These are phyloP conservation scores for Botryosphaeria dothidea DNA, from an alignment of 2,329 filamentous ascomycete genomes.

Conservation along the genomic window DNA sequence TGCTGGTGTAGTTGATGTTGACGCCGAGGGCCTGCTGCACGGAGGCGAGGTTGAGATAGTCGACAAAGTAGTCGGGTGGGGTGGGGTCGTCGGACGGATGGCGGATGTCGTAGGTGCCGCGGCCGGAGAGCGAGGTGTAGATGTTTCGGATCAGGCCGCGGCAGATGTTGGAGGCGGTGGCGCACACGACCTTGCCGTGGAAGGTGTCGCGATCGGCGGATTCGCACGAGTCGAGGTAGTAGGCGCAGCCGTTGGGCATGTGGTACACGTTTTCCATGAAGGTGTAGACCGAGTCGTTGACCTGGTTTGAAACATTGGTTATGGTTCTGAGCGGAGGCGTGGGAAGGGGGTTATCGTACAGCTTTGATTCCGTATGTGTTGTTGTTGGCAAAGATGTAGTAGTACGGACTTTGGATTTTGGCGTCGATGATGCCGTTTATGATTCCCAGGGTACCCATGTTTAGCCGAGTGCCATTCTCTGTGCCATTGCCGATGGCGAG, in stretches of 20 bases:
- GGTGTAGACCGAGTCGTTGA: slow-evolving; percentile 50
- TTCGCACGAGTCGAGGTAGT: slow-evolving; percentile 51
- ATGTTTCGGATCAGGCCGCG: slow-evolving; percentile 26
- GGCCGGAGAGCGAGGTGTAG: slow-evolving; percentile 35
- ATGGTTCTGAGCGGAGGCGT: background rate
- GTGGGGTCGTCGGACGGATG: slow-evolving; percentile 55
- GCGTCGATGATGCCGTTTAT: slow-evolving; percentile 58
- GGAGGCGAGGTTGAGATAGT: slow-evolving; percentile 47
- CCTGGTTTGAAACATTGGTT: slow-evolving; percentile 10
- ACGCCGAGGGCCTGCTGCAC: slow-evolving; percentile 43
- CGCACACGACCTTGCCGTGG: slow-evolving; percentile 2
- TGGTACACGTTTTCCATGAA: slow-evolving; percentile 47
- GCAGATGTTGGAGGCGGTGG: slow-evolving; percentile 42
- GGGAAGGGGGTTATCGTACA: background rate
- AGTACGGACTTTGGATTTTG: slow-evolving; percentile 48
- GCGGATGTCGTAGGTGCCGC: slow-evolving; percentile 58
- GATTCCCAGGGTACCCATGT: slow-evolving; percentile 57
- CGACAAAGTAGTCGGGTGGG: slow-evolving; percentile 50
- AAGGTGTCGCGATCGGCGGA: slow-evolving; percentile 36
- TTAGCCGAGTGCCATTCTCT: slow-evolving; percentile 49
- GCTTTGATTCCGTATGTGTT: slow-evolving; percentile 56
- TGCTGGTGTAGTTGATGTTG: slow-evolving; percentile 52
- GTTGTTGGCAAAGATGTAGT: slow-evolving; percentile 54
- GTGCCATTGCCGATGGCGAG: slow-evolving; percentile 52
- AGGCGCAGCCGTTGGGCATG: slow-evolving; percentile 52